These are phyloP conservation scores for Aspergillus terreus DNA, from an alignment of 2,329 filamentous ascomycete species.

Conservation along the genomic window DNA sequence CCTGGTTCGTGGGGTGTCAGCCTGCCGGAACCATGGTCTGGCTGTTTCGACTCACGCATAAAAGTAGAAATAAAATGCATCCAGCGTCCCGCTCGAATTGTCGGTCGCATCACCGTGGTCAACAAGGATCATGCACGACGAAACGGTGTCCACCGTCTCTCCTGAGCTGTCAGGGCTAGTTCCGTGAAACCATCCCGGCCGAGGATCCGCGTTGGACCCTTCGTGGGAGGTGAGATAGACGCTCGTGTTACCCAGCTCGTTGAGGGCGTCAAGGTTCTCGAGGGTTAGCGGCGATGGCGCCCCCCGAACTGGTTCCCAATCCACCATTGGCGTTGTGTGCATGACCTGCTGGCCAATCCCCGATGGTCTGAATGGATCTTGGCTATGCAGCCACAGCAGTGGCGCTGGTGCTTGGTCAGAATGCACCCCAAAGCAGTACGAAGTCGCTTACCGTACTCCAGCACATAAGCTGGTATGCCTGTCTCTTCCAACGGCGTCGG, in stretches of 20 bases:
- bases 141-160: constrained; percentile 48
- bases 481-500: constrained; percentile 8
- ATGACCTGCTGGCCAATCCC: constrained; percentile 46
- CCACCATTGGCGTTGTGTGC: constrained; percentile 45
- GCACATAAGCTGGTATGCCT: constrained; percentile 41
- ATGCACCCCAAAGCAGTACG: neutral
- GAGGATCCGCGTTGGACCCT: constrained; percentile 41
- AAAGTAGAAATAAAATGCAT: constrained; percentile 64
- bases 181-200: constrained; percentile 50
- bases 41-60: constrained; percentile 43
- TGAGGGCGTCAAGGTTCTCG: constrained; percentile 47
- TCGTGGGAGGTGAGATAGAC: constrained; percentile 50
- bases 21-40: neutral
- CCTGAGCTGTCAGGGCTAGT: constrained; percentile 51
- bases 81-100: constrained; percentile 35
- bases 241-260: constrained; percentile 41
- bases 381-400: constrained; percentile 48
- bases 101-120: constrained; percentile 47
- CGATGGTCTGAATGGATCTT: constrained; percentile 49
- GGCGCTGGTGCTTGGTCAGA: constrained; percentile 39
- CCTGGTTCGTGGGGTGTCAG: constrained; percentile 14
- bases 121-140: constrained; percentile 54
- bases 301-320: constrained; percentile 37
- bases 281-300: constrained; percentile 42
- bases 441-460: constrained; percentile 41